Percentiles rank a stretch among this genome's conserved stretches.
Evolutionary conservation across 2,329 filamentous ascomycete genomes (phyloP).

Genomic region (Akanthomyces dipterigenus): DNA sequence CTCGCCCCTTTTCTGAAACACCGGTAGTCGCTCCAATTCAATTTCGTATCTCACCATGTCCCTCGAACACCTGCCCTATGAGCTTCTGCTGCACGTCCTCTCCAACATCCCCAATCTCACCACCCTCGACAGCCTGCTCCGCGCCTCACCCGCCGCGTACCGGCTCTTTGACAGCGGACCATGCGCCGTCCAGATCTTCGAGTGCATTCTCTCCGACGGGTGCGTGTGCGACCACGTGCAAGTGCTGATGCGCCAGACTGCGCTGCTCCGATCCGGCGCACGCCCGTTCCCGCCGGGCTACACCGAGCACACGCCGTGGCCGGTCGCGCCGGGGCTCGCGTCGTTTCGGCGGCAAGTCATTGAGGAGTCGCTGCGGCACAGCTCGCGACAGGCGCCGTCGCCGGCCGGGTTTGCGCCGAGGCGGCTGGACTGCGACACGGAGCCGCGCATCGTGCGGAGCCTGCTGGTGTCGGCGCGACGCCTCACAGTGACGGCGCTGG

Average conservation of each 20-base stretch:
- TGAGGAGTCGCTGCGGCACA: constrained; percentile 3
- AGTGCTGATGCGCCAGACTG: constrained; percentile 2
- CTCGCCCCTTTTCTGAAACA: background rate
- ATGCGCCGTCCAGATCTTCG: background rate
- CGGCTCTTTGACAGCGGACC: background rate
- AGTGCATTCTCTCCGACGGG: background rate
- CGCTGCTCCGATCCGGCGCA: background rate
- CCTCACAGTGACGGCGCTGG: background rate
- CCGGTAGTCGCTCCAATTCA: background rate
- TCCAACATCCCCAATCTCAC: background rate
- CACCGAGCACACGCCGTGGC: constrained; percentile 6
- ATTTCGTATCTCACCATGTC: background rate
- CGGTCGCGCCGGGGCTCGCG: background rate
- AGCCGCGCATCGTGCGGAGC: background rate
- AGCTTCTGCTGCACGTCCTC: constrained; percentile 3
- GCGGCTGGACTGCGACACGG: background rate
- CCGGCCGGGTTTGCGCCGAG: background rate
- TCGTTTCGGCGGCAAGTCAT: constrained; percentile 4
- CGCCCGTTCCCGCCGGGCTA: constrained; percentile 6
- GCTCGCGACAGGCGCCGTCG: background rate
- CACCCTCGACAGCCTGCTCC: background rate
- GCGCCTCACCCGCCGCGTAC: constrained; percentile 2
- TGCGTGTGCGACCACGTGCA: constrained; percentile 2
- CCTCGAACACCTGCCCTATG: constrained; percentile 1
- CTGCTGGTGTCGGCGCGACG: constrained; percentile 3